Evolutionary conservation across 805 yeast species (phyloP), one percentile per base, ranked within the genome.

Genomic region (Hanseniaspora taiwanica): DNA sequence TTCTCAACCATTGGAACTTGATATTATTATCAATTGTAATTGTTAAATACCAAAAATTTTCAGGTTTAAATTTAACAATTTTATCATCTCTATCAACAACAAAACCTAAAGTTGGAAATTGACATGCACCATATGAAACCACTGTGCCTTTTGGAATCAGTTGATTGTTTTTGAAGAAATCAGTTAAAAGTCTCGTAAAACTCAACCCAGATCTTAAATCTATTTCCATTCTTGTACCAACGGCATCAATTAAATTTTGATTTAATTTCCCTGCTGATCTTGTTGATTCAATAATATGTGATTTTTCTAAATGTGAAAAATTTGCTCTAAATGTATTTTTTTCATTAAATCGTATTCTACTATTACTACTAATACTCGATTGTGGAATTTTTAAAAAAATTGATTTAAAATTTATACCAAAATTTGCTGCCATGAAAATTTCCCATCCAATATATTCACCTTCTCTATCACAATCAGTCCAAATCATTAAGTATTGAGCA

Each of bases 391-490:
- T 37, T 14, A 33, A 23, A 6, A 32, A 17, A 17, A 21, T 31
- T 5, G 35, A 21, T 13, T 38, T 33, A 20, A 38, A 79, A 6
- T 59, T 56, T 37, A 52, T 62, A 1, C 59, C 63, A 45, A 65
- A 66, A 38, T 56, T 54, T 0, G 94, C 96, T n/a, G 77, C 78
- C 40, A 76, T 68, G 27, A 74, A 67, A 13, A 93, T 75, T 51
- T 87, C 95, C 63, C 69, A 75, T 0, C 96, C 97, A 42, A 87
- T 87, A 57, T 76, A 81, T 56, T 87, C 97, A 2, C 97, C 97
- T 56, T 87, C 97, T 27, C 96, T 66, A 67, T 87, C 97, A 60
- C 98, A 91, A 68, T 91, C 99, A 1, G 98, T 91, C 97, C 98
- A 91, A 6, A 91, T 84, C 82, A 85, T 83, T 40, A 91, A 60